Percentiles rank a stretch among this genome's conserved stretches.
Evolutionary conservation across 2,329 filamentous ascomycete species (phyloP).

Genomic region (Akanthomyces lecanii): DNA sequence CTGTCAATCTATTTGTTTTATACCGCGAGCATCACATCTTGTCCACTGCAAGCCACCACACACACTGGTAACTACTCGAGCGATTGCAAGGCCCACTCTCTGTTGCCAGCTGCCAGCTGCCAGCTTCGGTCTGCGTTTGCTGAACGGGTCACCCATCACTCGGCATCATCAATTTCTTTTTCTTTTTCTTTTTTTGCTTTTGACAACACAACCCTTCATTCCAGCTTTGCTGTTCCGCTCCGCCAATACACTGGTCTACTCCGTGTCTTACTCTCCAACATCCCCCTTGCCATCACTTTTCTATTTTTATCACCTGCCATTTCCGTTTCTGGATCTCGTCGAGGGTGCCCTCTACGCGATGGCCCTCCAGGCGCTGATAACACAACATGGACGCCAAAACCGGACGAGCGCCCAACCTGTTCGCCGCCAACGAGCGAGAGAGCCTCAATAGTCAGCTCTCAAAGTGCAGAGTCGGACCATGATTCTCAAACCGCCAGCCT

Average conservation of each 20-base stretch:
- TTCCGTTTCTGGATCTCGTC: conserved; percentile 2
- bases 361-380: not conserved
- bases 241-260: not conserved
- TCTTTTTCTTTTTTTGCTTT: conserved; percentile 5
- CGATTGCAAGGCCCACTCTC: no score
- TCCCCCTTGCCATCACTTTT: not conserved
- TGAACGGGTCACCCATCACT: not conserved
- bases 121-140: not conserved
- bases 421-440: no score
- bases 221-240: not conserved
- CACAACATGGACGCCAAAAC: not conserved
- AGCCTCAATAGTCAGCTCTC: no score
- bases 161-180: not conserved
- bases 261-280: conserved; percentile 13
- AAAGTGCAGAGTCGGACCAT: not conserved
- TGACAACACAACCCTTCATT: not conserved
- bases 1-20: no score
- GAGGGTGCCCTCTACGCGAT: not conserved
- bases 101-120: not conserved
- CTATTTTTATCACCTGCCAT: conserved; percentile 12
- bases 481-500: not conserved
- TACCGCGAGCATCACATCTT: no score
- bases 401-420: no score
- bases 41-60: no score
- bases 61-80: not conserved